Conservation (phyloP, 208 protist genomes). For the Crithidia acanthocephali region DNA sequence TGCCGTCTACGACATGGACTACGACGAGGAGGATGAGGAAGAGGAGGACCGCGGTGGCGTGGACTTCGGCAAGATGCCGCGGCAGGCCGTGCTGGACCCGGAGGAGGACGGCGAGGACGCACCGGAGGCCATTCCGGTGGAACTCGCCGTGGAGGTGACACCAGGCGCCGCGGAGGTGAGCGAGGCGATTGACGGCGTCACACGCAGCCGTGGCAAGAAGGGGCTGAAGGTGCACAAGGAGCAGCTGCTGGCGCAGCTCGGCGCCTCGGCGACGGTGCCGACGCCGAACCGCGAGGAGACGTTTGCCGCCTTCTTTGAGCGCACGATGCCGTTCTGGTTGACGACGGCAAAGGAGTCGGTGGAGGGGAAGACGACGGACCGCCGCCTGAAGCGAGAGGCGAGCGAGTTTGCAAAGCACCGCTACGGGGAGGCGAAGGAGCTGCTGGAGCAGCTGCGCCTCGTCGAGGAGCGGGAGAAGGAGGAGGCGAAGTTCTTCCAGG, state of each 20-base stretch:
- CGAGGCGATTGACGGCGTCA: slow-evolving; percentile 49
- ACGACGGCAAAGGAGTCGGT: slow-evolving; percentile 67
- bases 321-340: slow-evolving; percentile 74
- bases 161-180: slow-evolving; percentile 38
- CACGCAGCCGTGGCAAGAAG: slow-evolving; percentile 71
- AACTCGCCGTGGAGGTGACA: slow-evolving; percentile 68
- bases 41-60: slow-evolving; percentile 29
- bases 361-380: slow-evolving; percentile 27
- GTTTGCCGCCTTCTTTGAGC: slow-evolving; percentile 59
- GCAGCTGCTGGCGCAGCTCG: slow-evolving; percentile 82
- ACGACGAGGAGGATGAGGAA: slow-evolving; percentile 76
- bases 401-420: slow-evolving; percentile 60
- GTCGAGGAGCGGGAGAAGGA: slow-evolving; percentile 84
- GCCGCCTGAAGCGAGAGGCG: slow-evolving; percentile 39
- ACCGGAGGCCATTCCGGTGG: slow-evolving; percentile 74
- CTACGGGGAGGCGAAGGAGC: slow-evolving; percentile 68
- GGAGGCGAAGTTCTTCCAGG: slow-evolving; percentile 76
- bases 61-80: slow-evolving; percentile 26
- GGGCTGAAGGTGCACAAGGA: slow-evolving; percentile 90
- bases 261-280: slow-evolving; percentile 61
- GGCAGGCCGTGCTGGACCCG: slow-evolving; percentile 32
- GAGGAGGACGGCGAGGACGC: slow-evolving; percentile 73
- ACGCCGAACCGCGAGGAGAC: slow-evolving; percentile 67
- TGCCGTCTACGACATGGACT: slow-evolving; percentile 75
- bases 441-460: slow-evolving; percentile 76